phyloP scores from a whole-genome alignment of 345 rosid species.

The Hirschfeldia incana region DNA sequence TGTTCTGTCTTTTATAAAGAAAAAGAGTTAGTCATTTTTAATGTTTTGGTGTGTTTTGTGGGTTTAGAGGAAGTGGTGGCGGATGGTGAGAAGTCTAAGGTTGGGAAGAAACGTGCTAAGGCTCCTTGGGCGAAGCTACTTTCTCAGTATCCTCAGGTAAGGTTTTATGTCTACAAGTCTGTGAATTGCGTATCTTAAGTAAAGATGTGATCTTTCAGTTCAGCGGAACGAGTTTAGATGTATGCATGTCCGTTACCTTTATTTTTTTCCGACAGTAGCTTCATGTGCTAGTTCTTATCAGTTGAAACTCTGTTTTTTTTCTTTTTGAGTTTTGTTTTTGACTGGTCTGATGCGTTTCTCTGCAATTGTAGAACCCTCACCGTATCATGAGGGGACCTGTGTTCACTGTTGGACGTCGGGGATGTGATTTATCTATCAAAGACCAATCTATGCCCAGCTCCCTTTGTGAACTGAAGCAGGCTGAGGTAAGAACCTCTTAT shows the following conservation, averaged over 20 bases:
- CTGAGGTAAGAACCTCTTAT: constrained; percentile 54
- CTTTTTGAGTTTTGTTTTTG: constrained; percentile 5
- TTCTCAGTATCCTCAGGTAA: constrained; percentile 79
- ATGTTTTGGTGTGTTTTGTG: constrained; percentile 30
- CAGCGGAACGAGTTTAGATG: background rate
- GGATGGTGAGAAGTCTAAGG: constrained; percentile 30
- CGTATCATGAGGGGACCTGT: constrained; percentile 51
- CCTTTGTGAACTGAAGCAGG: constrained; percentile 75
- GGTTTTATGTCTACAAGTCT: background rate
- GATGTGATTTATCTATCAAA: constrained; percentile 69
- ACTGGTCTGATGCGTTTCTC: background rate
- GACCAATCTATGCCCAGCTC: constrained; percentile 57
- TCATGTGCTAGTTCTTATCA: background rate
- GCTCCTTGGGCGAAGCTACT: constrained; percentile 90
- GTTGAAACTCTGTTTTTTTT: background rate
- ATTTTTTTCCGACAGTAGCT: background rate
- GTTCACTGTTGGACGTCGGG: constrained; percentile 80
- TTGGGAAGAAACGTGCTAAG: constrained; percentile 43
- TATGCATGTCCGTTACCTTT: constrained; percentile 11
- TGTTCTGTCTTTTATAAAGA: background rate
- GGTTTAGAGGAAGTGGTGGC: constrained; percentile 46
- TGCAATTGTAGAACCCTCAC: constrained; percentile 68
- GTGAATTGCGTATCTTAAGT: background rate
- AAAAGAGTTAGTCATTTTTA: background rate
- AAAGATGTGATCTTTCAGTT: constrained; percentile 25